Evolutionary conservation across 2,329 filamentous ascomycete genomes (phyloP).

Genomic region (Chrysosporium keratinophilum): DNA sequence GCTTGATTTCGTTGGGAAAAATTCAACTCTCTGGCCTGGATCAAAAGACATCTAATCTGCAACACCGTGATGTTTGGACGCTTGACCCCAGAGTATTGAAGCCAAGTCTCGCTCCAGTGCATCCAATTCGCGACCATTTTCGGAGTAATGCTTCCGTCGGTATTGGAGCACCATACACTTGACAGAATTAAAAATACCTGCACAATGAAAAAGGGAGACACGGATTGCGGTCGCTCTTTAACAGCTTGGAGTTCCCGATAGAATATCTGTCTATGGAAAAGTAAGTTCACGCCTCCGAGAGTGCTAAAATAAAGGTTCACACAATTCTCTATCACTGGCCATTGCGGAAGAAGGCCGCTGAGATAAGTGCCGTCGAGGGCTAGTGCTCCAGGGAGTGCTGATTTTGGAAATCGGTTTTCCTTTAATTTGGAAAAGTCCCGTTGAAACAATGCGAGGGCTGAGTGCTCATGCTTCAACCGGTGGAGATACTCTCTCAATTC

Average conservation of each 20-base stretch:
- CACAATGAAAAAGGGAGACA: slow-evolving; percentile 26
- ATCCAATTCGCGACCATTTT: slow-evolving; percentile 55
- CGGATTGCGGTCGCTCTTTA: slow-evolving; percentile 24
- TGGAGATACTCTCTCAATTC: slow-evolving; percentile 31
- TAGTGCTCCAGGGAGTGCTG: slow-evolving; percentile 23
- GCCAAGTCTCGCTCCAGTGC: slow-evolving; percentile 75
- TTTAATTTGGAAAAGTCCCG: slow-evolving; percentile 28
- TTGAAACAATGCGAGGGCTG: slow-evolving; percentile 27
- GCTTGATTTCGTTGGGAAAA: slow-evolving; percentile 46
- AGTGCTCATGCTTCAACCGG: slow-evolving; percentile 29
- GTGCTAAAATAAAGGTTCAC: slow-evolving; percentile 32
- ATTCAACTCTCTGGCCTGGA: slow-evolving; percentile 42
- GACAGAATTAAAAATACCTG: slow-evolving; percentile 32
- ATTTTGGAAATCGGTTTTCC: slow-evolving; percentile 17
- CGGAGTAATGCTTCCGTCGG: slow-evolving; percentile 12
- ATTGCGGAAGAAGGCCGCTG: slow-evolving; percentile 27
- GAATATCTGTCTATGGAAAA: slow-evolving; percentile 35
- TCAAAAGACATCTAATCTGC: slow-evolving; percentile 43
- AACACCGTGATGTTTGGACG: slow-evolving; percentile 42
- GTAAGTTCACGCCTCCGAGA: slow-evolving; percentile 32
- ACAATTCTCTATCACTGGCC: slow-evolving; percentile 29
- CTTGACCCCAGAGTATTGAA: slow-evolving; percentile 63
- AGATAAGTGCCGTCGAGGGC: slow-evolving; percentile 25
- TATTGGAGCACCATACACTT: slow-evolving; percentile 27
- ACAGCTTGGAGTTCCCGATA: slow-evolving; percentile 30